phyloP scores from a whole-genome alignment of 768 basidiomycete species.

The Epithele typhae region DNA sequence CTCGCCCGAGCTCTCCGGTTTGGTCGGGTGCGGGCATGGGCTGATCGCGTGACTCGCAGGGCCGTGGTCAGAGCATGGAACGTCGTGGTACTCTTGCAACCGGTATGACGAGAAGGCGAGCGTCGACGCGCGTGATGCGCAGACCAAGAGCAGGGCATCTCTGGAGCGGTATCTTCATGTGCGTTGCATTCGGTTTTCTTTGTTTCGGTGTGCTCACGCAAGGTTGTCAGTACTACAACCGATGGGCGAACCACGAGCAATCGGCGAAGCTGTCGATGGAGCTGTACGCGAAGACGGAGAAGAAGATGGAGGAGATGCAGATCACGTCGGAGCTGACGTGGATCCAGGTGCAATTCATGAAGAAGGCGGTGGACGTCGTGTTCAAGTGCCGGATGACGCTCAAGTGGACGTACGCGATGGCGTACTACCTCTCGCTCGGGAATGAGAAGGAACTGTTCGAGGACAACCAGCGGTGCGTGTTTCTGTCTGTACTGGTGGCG shows the following conservation, averaged over 20 bases:
- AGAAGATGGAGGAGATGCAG: slow-evolving; percentile 99
- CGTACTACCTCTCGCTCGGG: slow-evolving; percentile 86
- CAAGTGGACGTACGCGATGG: slow-evolving; percentile 99
- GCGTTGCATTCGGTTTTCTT: slow-evolving; percentile 28
- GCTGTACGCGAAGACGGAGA: slow-evolving; percentile 92
- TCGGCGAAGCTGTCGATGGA: slow-evolving; percentile 96
- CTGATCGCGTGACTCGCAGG: slow-evolving; percentile 37
- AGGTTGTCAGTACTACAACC: slow-evolving; percentile 86
- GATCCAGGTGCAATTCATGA: slow-evolving; percentile 99
- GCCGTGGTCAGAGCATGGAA: slow-evolving; percentile 96
- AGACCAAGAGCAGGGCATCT: slow-evolving; percentile 84
- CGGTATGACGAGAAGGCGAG: slow-evolving; percentile 92
- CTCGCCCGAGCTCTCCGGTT: background rate
- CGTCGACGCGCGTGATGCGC: slow-evolving; percentile 85
- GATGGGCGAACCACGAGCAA: slow-evolving; percentile 99
- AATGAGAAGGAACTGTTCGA: slow-evolving; percentile 96
- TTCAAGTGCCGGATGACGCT: slow-evolving; percentile 90
- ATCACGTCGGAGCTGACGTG: slow-evolving; percentile 86
- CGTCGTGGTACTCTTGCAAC: slow-evolving; percentile 97
- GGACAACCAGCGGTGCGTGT: slow-evolving; percentile 83
- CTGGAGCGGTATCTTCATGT: slow-evolving; percentile 96
- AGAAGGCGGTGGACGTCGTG: slow-evolving; percentile 93
- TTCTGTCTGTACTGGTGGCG: background rate
- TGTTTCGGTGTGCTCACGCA: background rate
- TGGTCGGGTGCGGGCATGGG: no score